A percentile compares a stretch with the other conserved stretches of the same genome.
Conservation (phyloP, 176 grass and related monocot species). For the Aegilops umbellulata region DNA sequence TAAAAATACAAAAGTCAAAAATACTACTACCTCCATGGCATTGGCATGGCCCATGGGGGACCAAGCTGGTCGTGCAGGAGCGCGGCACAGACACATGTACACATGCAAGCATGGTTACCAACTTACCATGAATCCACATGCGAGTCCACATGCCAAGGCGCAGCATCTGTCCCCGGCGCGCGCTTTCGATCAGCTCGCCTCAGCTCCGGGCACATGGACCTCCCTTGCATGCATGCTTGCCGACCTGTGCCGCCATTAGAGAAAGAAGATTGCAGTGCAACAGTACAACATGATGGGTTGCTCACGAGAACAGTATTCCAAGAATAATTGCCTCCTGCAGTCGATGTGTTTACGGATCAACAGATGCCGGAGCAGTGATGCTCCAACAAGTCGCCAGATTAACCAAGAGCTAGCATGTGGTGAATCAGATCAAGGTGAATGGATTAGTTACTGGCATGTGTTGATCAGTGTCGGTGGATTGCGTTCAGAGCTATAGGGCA, state of each 20-base stretch:
- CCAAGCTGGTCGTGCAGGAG: background rate
- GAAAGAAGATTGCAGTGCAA: background rate
- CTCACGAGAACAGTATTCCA: background rate
- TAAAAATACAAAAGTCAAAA: no score
- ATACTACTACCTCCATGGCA: background rate
- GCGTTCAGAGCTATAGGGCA: background rate
- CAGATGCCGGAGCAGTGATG: background rate
- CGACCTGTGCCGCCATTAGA: background rate
- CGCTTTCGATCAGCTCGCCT: background rate
- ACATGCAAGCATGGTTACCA: background rate
- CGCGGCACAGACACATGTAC: background rate
- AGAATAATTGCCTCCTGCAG: background rate
- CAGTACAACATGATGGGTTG: background rate
- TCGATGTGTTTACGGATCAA: background rate
- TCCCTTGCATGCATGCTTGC: background rate
- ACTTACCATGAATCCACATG: slow-evolving; percentile 34
- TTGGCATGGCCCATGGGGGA: background rate
- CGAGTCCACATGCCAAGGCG: slow-evolving; percentile 35
- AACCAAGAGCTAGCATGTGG: background rate
- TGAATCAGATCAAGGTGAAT: background rate
- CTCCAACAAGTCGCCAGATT: background rate
- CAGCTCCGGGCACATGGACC: slow-evolving; percentile 22
- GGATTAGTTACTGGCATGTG: background rate
- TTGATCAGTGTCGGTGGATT: background rate
- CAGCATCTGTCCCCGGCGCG: background rate